phyloP scores from a whole-genome alignment of 2,329 filamentous ascomycete species.

The Penicillium crustosum region DNA sequence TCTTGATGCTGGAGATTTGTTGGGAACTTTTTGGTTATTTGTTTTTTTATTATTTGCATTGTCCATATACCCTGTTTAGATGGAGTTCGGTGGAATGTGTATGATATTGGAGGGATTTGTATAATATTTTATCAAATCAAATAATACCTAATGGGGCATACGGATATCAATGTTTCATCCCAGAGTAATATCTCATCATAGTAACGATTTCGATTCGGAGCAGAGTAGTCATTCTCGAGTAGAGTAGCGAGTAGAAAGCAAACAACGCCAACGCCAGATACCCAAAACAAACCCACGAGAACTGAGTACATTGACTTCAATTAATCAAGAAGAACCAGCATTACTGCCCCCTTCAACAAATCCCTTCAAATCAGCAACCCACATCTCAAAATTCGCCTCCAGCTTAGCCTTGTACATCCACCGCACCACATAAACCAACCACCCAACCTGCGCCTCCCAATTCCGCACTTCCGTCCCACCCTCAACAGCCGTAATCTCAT shows the following conservation, averaged over 20 bases:
- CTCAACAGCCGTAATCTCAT: conserved; percentile 46
- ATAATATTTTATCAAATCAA: not conserved
- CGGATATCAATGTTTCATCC: not conserved
- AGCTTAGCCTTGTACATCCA: conserved; percentile 44
- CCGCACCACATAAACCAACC: conserved; percentile 42
- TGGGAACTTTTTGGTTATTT: conserved; percentile 4
- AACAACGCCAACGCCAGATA: not conserved
- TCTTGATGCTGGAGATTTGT: conserved; percentile 1
- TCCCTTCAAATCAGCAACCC: conserved; percentile 44
- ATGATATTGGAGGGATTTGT: not conserved
- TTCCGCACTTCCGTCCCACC: conserved; percentile 39
- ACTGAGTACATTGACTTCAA: too few species aligned
- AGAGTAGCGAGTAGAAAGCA: not conserved
- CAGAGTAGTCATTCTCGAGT: too few species aligned
- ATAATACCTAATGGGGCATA: not conserved
- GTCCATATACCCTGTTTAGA: conserved; percentile 22
- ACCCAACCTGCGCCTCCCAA: conserved; percentile 49
- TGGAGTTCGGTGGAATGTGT: conserved; percentile 12
- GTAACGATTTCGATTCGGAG: too few species aligned
- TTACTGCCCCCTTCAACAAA: conserved; percentile 36
- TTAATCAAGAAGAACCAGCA: not conserved
- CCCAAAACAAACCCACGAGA: too few species aligned
- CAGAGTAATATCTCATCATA: too few species aligned
- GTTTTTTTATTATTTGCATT: not conserved
- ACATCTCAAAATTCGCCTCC: conserved; percentile 41